phyloP scores from a whole-genome alignment of 1,284 basidiomycete genomes.

The Trametes sp. region DNA sequence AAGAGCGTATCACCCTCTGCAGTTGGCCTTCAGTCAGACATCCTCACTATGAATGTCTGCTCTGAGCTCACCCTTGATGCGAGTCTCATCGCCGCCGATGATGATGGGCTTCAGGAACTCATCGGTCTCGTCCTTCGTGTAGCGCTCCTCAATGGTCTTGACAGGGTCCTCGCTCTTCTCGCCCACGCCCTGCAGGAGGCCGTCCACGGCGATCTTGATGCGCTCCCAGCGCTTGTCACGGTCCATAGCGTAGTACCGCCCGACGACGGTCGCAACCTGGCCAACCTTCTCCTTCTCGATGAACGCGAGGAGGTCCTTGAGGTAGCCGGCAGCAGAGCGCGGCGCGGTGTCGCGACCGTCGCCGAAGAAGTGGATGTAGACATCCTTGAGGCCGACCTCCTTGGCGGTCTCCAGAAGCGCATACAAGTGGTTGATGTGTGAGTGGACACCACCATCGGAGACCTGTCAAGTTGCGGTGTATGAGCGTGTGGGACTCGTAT shows the following conservation, averaged over 20 bases:
- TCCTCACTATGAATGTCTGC: background rate
- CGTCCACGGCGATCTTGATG: conserved; percentile 87
- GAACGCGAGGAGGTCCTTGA: conserved; percentile 79
- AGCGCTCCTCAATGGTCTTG: conserved; percentile 74
- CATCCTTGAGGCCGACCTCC: conserved; percentile 80
- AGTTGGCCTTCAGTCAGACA: background rate
- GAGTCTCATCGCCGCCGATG: conserved; percentile 77
- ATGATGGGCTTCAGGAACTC: conserved; percentile 96
- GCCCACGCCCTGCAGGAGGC: conserved; percentile 78
- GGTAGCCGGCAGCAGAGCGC: conserved; percentile 76
- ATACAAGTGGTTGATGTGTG: conserved; percentile 87
- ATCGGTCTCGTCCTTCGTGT: conserved; percentile 85
- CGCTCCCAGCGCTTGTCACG: conserved; percentile 95
- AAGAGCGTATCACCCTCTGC: conserved; percentile 81
- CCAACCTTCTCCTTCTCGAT: conserved; percentile 79
- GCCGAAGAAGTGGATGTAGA: conserved; percentile 91
- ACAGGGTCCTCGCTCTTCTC: conserved; percentile 70
- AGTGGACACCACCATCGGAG: conserved; percentile 95
- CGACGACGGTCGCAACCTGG: conserved; percentile 81
- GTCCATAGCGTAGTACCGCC: conserved; percentile 95
- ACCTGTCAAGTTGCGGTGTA: conserved; percentile 52
- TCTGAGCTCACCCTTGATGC: conserved; percentile 79
- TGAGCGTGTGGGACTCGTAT: background rate
- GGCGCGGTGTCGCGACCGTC: conserved; percentile 93
- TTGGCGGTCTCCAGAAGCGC: conserved; percentile 90